These are phyloP conservation scores for Saccharomyces mikatae DNA, from an alignment of 805 yeast species.

Conservation along the genomic window DNA sequence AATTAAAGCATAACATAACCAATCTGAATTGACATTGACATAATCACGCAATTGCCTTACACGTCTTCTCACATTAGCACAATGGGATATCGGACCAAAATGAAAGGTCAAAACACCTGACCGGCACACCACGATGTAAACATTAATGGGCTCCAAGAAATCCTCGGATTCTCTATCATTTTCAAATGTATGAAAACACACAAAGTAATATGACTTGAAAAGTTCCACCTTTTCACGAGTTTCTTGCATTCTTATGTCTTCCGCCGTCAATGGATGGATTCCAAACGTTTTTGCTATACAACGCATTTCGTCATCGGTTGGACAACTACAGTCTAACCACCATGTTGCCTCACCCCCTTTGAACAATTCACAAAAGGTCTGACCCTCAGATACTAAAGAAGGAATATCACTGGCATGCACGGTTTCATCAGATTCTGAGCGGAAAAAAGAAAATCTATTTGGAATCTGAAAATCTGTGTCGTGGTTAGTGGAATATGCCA, in stretches of 20 bases:
- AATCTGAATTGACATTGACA: conserved; percentile 64
- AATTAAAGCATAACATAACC: conserved; percentile 70
- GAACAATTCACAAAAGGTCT: conserved; percentile 56
- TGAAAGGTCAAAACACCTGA: conserved; percentile 60
- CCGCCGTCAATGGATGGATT: conserved; percentile 92
- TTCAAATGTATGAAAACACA: conserved; percentile 91
- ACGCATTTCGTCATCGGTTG: conserved; percentile 88
- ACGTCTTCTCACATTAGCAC: conserved; percentile 69
- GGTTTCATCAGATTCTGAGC: conserved; percentile 72
- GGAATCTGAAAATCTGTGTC: conserved; percentile 34
- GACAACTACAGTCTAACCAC: conserved; percentile 92
- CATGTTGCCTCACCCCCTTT: conserved; percentile 64
- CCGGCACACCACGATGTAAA: conserved; percentile 59
- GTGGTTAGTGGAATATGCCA: conserved; percentile 2
- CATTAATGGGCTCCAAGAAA: conserved; percentile 67
- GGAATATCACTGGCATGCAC: conserved; percentile 80
- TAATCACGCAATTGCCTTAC: conserved; percentile 67
- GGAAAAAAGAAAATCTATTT: conserved; percentile 74
- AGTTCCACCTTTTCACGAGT: conserved; percentile 92
- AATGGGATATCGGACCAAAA: conserved; percentile 58
- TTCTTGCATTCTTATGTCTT: conserved; percentile 90
- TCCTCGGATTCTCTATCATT: conserved; percentile 71
- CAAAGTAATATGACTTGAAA: conserved; percentile 80
- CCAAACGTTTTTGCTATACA: conserved; percentile 88
- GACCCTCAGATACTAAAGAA: conserved; percentile 53